Evolutionary conservation across 371 early-diverging fungal genomes (phyloP).

Genomic region (Globomyces sp.): DNA sequence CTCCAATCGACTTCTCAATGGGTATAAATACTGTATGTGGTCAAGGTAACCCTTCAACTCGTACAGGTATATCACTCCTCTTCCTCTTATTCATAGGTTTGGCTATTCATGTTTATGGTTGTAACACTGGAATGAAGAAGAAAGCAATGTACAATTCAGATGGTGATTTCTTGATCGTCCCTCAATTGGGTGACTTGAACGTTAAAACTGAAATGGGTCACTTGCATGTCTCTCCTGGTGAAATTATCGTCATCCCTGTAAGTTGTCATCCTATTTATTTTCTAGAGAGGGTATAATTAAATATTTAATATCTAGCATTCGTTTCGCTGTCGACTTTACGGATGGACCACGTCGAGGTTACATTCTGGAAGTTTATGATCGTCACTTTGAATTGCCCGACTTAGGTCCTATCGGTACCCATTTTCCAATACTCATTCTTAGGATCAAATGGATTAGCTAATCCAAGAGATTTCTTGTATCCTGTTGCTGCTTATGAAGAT

Average conservation of each 20-base stretch:
- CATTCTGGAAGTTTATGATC: constrained; percentile 81
- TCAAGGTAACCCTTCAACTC: constrained; percentile 80
- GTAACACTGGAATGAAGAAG: constrained; percentile 73
- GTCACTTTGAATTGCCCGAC: constrained; percentile 92
- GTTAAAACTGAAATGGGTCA: constrained; percentile 93
- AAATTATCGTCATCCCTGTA: constrained; percentile 86
- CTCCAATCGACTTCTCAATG: constrained; percentile 71
- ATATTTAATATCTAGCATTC: constrained; percentile 62
- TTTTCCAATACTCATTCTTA: too few species aligned
- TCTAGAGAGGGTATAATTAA: constrained; percentile 15
- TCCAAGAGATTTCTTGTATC: constrained; percentile 89
- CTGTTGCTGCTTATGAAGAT: constrained; percentile 77
- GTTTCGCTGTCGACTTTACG: constrained; percentile 74
- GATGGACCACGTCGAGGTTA: constrained; percentile 89
- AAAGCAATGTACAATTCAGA: constrained; percentile 86
- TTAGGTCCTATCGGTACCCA: constrained; percentile 85
- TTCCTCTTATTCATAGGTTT: constrained; percentile 28
- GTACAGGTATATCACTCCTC: constrained; percentile 51
- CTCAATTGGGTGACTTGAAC: constrained; percentile 87
- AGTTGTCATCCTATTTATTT: constrained; percentile 18
- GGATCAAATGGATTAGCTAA: constrained; percentile 92
- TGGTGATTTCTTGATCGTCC: constrained; percentile 92
- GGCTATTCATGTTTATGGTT: constrained; percentile 81
- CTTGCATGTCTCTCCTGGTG: constrained; percentile 80
- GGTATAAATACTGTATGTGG: constrained; percentile 83